Evolutionary conservation across 441 rosid genomes (phyloP), one percentile per base, ranked within the genome.

Genomic region (Pelargonium fulgidum): DNA sequence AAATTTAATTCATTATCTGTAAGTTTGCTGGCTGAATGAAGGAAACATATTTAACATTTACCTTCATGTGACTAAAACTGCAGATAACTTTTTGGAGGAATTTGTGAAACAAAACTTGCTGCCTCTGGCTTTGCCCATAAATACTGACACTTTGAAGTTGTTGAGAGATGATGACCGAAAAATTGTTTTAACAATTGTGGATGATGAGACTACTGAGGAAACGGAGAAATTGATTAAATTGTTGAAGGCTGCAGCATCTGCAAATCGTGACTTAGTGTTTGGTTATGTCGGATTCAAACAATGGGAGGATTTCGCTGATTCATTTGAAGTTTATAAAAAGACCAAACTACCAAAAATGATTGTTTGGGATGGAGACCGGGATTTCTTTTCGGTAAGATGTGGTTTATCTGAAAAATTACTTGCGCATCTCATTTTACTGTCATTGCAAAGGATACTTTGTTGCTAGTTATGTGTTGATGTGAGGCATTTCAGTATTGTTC

Each of bases 181-280:
- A 79, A 85, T 91, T 50, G 86, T 91, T 16, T 74, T 93, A 75
- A 78, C 93, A 67, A 81, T 93, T 8, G 73, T 84, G 74, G 90
- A 82, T 50, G 96, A 93, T 79, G 97, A 89, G 77, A 64, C 76
- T 71, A 89, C 85, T 3, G 93, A 87, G 59, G 82, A 78, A 62
- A 75, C 90, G 20, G 84, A 73, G 65, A 83, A 84, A 58, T 76
- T 93, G 84, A 72, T 78, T 75, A 85, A 82, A 74, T 75, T 85
- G 47, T 64, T 93, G 77, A 93, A 88, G 80, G 91, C 94, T 76
- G 96, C 97, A 72, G 97, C 97, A 75, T 80, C 85, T 76, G 96
- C 98, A 39, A 93, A 93, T 85, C 93, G 87, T 11, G 87, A 93
- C 77, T 80, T 93, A 70, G 87, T 89, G 48, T 91, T 93, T 79